Evolutionary conservation across 2,329 filamentous ascomycete genomes (phyloP), one percentile per base, ranked within the genome.

Genomic region (Diplodia scrobiculata): DNA sequence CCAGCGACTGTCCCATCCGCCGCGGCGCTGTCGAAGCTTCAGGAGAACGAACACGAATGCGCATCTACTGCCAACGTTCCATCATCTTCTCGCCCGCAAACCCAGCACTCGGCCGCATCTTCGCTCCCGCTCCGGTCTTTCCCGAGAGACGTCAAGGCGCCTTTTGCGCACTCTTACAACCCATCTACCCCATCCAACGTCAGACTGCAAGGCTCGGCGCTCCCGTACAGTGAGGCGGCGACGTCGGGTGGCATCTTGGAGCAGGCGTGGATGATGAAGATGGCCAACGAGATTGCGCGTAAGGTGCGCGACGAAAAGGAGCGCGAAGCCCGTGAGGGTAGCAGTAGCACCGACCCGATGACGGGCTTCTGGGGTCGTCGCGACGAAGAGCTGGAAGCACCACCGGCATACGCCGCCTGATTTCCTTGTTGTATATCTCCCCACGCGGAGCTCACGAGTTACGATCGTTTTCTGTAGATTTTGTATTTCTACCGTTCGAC

Each of bases 181-280:
- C 55, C 66, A 14, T 48, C 60, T 14, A 32, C 66, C 13, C 41
- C 60, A 14, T 50, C 60, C 34, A 60, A 45, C 45, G 41, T 32
- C 32, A 48, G 65, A 25, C 55, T 63, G 5, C 68, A 67, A 21
- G 63, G 51, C 45, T 67, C 63, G 14, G 53, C 67, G 19, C 32
- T 54, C 69, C 29, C 70, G 66, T 48, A 59, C 52, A 38, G 36
- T 21, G 45, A 67, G 48, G 38, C 55, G 14, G 68, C 71, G 10
- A 67, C 71, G 45, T 73, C 73, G 17, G 80, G 82, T 14, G 82
- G 82, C 19, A 91, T 92, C 58, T 81, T 91, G 29, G 90, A 92
- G 75, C 89, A 92, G 76, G 91, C 91, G 2, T 95, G 91, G 90
- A 90, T 95, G 79, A 87, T 89, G 81, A 95, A 97, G 81, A 95